A percentile compares a stretch with the other conserved stretches of the same genome.
Conservation (phyloP, 2,329 filamentous ascomycete species). For the Claviceps sp. region DNA sequence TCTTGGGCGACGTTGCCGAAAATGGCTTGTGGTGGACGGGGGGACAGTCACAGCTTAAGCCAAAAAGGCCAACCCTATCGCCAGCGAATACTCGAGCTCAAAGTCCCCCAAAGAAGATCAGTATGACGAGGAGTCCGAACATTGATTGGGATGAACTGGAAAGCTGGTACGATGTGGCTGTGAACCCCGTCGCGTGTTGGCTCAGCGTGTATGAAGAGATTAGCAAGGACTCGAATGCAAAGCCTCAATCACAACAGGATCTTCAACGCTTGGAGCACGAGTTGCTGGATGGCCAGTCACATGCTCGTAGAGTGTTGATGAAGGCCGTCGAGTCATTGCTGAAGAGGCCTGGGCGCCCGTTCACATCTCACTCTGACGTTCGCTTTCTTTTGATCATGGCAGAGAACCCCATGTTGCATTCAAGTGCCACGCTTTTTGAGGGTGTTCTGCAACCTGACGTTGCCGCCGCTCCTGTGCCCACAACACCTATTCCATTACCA, state of each 20-base stretch:
- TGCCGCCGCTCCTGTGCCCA: not conserved
- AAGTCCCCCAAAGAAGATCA: constrained; percentile 1
- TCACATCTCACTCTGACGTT: constrained; percentile 56
- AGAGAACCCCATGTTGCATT: constrained; percentile 62
- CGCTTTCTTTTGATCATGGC: constrained; percentile 69
- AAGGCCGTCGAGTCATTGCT: constrained; percentile 69
- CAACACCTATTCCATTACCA: not conserved
- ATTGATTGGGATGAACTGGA: constrained; percentile 62
- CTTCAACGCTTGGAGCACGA: constrained; percentile 33
- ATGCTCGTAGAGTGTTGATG: constrained; percentile 55
- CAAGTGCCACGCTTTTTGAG: constrained; percentile 24
- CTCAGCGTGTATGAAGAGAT: constrained; percentile 43
- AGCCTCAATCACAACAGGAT: constrained; percentile 20
- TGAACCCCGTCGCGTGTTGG: constrained; percentile 59
- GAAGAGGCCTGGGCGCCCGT: constrained; percentile 60
- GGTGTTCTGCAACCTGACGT: constrained; percentile 25
- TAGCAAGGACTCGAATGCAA: constrained; percentile 15
- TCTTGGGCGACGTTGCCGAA: constrained; percentile 64
- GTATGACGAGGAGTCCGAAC: constrained; percentile 30
- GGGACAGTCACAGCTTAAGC: constrained; percentile 15
- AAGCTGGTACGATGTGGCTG: constrained; percentile 61
- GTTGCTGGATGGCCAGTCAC: constrained; percentile 46
- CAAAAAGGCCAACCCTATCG: not conserved
- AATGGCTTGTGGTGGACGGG: constrained; percentile 77
- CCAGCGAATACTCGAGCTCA: not conserved